Evolutionary conservation across 805 yeast species (phyloP).

Genomic region (Starmerella kuoi): DNA sequence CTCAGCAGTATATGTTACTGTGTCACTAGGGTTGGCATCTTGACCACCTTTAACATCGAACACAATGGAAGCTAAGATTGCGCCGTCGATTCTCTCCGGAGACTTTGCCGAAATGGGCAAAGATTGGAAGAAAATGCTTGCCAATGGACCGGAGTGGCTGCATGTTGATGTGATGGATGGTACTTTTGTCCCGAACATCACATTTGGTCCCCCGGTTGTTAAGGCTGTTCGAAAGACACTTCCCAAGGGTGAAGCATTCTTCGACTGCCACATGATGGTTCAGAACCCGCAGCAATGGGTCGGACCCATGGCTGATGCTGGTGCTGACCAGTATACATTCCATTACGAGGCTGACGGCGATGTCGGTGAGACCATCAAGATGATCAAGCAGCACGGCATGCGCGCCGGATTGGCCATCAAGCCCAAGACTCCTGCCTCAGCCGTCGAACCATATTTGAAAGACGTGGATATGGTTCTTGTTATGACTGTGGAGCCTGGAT

Average conservation of each 20-base stretch:
- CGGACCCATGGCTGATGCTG: constrained; percentile 77
- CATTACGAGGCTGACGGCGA: constrained; percentile 79
- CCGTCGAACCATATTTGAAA: constrained; percentile 59
- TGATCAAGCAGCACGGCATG: constrained; percentile 71
- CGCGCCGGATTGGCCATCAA: constrained; percentile 89
- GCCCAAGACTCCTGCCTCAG: constrained; percentile 85
- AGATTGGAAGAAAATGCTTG: constrained; percentile 70
- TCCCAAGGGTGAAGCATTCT: constrained; percentile 55
- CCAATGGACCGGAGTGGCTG: constrained; percentile 86
- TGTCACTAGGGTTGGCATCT: too few relatives aligned
- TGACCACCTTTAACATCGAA: not conserved
- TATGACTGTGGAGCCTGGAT: constrained; percentile 99
- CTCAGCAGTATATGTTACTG: too few relatives aligned
- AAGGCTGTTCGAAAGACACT: constrained; percentile 61
- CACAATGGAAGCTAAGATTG: constrained; percentile 35
- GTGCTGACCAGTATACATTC: constrained; percentile 93
- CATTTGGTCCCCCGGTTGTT: constrained; percentile 87
- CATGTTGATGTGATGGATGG: constrained; percentile 99
- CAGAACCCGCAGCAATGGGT: constrained; percentile 87
- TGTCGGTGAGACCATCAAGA: constrained; percentile 58
- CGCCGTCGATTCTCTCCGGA: constrained; percentile 85
- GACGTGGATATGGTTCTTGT: constrained; percentile 86
- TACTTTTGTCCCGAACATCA: constrained; percentile 91
- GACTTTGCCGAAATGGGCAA: constrained; percentile 84
- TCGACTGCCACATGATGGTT: constrained; percentile 99